Evolutionary conservation across 371 early-diverging fungal genomes (phyloP).

Genomic region (Circinella umbellata): DNA sequence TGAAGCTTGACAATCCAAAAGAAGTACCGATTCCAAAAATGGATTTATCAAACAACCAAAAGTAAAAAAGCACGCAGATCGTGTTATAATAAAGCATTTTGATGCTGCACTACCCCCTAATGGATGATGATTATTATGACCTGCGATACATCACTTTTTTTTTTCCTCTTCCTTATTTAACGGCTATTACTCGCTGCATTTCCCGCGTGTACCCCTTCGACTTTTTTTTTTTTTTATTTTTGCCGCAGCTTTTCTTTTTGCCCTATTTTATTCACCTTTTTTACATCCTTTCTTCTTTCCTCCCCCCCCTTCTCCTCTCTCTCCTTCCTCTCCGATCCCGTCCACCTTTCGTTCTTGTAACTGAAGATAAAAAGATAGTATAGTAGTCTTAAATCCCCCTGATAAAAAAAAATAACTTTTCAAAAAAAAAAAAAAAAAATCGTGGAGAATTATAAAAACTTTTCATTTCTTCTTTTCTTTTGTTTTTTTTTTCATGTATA

Average conservation of each 20-base stretch:
- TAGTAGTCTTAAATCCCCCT: constrained; percentile 3
- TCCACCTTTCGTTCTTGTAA: not conserved
- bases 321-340: not conserved
- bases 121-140: constrained; percentile 5
- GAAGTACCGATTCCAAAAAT: constrained; percentile 18
- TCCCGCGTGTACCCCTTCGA: constrained; percentile 14
- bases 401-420: constrained; percentile 5
- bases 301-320: constrained; percentile 1
- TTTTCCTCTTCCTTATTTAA: not conserved
- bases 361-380: no score
- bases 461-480: constrained; percentile 6
- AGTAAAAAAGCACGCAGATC: not conserved
- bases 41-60: constrained; percentile 14
- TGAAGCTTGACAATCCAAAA: constrained; percentile 10
- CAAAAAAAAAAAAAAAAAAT: not conserved
- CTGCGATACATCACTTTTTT: constrained; percentile 9
- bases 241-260: not conserved
- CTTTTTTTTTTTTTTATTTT: no score
- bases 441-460: constrained; percentile 1
- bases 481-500: constrained; percentile 14
- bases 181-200: constrained; percentile 13
- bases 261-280: no score
- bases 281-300: not conserved
- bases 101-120: constrained; percentile 6
- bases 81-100: not conserved